Evolutionary conservation across 345 rosid genomes (phyloP), one percentile per base, ranked within the genome.

Genomic region (Murraya paniculata): DNA sequence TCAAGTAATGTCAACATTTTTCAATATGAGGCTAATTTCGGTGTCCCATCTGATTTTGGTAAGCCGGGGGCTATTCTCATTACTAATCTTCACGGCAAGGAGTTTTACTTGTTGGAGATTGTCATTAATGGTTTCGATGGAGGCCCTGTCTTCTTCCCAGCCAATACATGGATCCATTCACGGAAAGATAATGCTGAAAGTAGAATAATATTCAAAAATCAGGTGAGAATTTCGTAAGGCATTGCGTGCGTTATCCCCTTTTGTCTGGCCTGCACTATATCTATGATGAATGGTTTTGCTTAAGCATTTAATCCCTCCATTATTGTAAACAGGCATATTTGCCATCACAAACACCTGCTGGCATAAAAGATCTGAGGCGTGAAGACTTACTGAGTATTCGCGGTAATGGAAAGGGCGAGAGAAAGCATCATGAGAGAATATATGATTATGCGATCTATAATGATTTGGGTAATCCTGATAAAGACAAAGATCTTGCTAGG

Each of bases 381-480:
- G 90, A 90, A 79, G 99, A 92, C 83, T 86, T 93, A 67, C 58
- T 80, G 24, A 83, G 90, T 75, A 83, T 92, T 56, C 89, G 92
- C 9, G 96, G 99, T 41, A 84, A 88, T 71, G 97, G 97, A 0
- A 86, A 88, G 84, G 98, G 96, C 14, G 81, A 88, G 85, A 88
- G 98, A 62, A 89, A 88, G 81, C 74, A 75, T 68, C 90, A 91
- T 64, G 98, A 95, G 9, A 88, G 99, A 81, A 48, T 95, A 64
- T 95, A 93, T 68, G 98, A 95, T 75, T 95, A 89, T 67, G 99
- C 86, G 70, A 78, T 82, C 53, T 93, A 96, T 77, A 92, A 96
- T 25, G 98, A 96, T 82, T 68, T 96, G 72, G 99, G 99, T 0
- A 92, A 91, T 81, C 97, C 98, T 33, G 97, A 91, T 75, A 85